A percentile compares a stretch with the other conserved stretches of the same genome.
Evolutionary conservation across 2,329 filamentous ascomycete genomes (phyloP).

Genomic region (Paraphaeosphaeria sporulosa): DNA sequence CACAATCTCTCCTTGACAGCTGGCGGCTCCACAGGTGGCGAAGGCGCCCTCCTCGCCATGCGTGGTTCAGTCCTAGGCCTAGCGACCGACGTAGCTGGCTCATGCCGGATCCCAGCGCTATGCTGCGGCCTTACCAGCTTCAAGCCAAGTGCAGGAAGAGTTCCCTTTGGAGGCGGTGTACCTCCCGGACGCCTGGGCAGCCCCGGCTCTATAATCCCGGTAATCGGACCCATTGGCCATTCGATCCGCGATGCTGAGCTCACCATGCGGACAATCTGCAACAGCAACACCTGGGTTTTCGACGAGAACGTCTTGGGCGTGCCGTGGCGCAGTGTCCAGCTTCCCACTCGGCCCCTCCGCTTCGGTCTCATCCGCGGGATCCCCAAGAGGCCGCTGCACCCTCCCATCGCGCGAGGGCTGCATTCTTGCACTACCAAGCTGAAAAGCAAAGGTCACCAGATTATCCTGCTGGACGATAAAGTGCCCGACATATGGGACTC

Average conservation of each 20-base stretch:
- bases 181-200: slow-evolving; percentile 40
- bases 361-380: slow-evolving; percentile 61
- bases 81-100: slow-evolving; percentile 68
- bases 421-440: slow-evolving; percentile 51
- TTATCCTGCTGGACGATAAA: slow-evolving; percentile 42
- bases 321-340: slow-evolving; percentile 54
- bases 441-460: slow-evolving; percentile 53
- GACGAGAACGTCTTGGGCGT: slow-evolving; percentile 53
- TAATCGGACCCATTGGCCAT: slow-evolving; percentile 55
- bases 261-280: slow-evolving; percentile 53
- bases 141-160: slow-evolving; percentile 61
- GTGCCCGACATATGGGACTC: slow-evolving; percentile 42
- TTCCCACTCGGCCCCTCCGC: slow-evolving; percentile 38
- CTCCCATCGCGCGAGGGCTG: slow-evolving; percentile 58
- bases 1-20: slow-evolving; percentile 66
- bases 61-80: slow-evolving; percentile 66
- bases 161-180: slow-evolving; percentile 53
- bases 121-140: slow-evolving; percentile 62
- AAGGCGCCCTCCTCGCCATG: slow-evolving; percentile 67
- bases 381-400: slow-evolving; percentile 58
- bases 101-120: slow-evolving; percentile 84
- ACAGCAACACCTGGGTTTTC: slow-evolving; percentile 54
- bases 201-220: slow-evolving; percentile 45
- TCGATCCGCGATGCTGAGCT: slow-evolving; percentile 51
- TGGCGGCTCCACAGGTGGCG: slow-evolving; percentile 72